Conservation (phyloP, 495 filamentous ascomycete genomes). For the Amniculicola lignicola region DNA sequence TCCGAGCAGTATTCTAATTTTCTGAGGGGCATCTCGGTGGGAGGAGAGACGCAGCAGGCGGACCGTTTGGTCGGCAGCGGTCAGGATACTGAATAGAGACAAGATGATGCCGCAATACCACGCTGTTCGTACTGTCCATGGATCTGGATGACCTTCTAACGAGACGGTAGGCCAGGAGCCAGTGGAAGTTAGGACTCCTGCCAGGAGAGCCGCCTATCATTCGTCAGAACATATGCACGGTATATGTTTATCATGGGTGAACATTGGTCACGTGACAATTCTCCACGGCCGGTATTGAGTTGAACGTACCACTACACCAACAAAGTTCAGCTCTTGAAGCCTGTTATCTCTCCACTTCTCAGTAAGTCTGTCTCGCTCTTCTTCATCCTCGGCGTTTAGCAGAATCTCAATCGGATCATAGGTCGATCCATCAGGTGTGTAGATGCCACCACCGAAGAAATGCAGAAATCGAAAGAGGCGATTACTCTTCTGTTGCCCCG, state of each 20-base stretch:
- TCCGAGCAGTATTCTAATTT: conserved; percentile 30
- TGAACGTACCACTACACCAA: conserved; percentile 35
- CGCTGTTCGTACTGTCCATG: conserved; percentile 34
- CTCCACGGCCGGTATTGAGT: neutral
- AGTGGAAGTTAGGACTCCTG: conserved; percentile 35
- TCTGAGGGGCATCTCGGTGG: conserved; percentile 23
- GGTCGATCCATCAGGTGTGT: conserved; percentile 22
- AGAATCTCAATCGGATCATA: conserved; percentile 35
- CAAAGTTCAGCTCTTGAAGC: conserved; percentile 35
- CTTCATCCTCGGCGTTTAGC: conserved; percentile 25
- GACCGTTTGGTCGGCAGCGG: conserved; percentile 35
- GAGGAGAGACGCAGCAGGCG: conserved; percentile 36
- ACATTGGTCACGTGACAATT: neutral
- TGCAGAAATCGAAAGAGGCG: conserved; percentile 1
- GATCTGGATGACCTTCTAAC: conserved; percentile 10
- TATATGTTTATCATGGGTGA: neutral
- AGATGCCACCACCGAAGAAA: conserved; percentile 31
- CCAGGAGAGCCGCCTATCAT: conserved; percentile 31
- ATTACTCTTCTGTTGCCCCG: neutral
- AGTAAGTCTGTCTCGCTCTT: conserved; percentile 34
- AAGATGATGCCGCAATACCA: conserved; percentile 38
- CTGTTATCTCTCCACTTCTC: conserved; percentile 33
- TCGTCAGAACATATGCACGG: neutral
- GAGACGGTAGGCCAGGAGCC: conserved; percentile 37
- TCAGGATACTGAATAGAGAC: conserved; percentile 32